These are phyloP conservation scores for Phalaenopsis equestris DNA, from an alignment of 106 monocot genomes.

Conservation along the genomic window DNA sequence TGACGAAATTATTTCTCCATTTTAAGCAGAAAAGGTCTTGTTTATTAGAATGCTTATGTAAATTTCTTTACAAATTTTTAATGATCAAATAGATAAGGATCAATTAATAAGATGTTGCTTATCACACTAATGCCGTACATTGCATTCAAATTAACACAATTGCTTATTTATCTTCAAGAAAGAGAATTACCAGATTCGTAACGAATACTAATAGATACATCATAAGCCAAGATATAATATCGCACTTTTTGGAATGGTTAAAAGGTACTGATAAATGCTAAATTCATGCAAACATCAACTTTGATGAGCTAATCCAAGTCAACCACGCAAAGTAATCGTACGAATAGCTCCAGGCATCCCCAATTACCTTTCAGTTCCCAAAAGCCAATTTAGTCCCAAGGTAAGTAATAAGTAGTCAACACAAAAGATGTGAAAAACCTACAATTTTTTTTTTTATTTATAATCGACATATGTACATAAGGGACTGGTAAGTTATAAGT, in stretches of 20 bases:
- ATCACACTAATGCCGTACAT: background rate
- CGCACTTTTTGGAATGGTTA: background rate
- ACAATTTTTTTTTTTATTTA: background rate
- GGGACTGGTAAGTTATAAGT: background rate
- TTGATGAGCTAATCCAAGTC: background rate
- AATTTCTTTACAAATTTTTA: too few species aligned
- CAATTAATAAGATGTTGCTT: too few species aligned
- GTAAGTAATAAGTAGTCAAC: too few species aligned
- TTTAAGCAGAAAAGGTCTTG: too few species aligned
- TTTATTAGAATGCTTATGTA: too few species aligned
- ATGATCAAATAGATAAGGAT: too few species aligned
- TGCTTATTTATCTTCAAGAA: background rate
- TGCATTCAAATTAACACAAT: background rate
- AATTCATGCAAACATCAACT: background rate
- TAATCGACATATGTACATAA: background rate
- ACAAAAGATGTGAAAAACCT: too few species aligned
- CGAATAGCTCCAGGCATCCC: background rate
- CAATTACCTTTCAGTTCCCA: too few species aligned
- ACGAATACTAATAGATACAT: background rate
- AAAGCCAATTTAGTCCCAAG: too few species aligned
- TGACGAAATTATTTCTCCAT: background rate
- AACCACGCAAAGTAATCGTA: background rate
- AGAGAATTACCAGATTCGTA: background rate
- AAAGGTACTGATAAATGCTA: background rate
- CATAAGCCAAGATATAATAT: background rate